Conservation (phyloP, 345 rosid species). For the Adansonia digitata region DNA sequence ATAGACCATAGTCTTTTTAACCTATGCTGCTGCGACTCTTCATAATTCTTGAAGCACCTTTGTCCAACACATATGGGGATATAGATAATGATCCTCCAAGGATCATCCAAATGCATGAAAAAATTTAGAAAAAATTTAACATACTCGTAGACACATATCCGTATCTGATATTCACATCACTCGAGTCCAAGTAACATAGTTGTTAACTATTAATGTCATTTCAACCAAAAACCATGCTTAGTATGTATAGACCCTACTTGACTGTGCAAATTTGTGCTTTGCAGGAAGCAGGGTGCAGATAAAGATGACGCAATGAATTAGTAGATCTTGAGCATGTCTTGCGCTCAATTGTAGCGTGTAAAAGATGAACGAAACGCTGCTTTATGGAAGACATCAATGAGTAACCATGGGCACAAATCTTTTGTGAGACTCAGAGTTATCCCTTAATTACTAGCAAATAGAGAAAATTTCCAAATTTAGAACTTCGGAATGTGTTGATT, state of each 20-base stretch:
- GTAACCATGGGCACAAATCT: not conserved
- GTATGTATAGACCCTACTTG: not conserved
- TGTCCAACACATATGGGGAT: no score
- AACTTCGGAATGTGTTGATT: not conserved
- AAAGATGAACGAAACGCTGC: not conserved
- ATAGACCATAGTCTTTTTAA: not conserved
- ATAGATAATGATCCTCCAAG: no score
- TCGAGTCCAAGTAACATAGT: no score
- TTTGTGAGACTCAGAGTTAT: not conserved
- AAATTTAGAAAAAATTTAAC: no score
- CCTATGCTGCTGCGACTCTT: no score
- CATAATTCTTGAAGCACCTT: no score
- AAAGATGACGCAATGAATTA: not conserved
- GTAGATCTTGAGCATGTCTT: not conserved
- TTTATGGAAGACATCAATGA: conserved; percentile 3
- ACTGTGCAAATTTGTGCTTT: not conserved
- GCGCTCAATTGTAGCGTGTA: not conserved
- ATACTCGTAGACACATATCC: no score
- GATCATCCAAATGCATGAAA: no score
- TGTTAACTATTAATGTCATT: not conserved
- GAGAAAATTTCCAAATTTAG: not conserved
- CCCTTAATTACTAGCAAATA: not conserved
- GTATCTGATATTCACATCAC: no score
- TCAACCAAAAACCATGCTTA: not conserved
- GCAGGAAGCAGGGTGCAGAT: not conserved